Conservation (phyloP, 2,329 filamentous ascomycete species). For the Simplicillium aogashimaense region DNA sequence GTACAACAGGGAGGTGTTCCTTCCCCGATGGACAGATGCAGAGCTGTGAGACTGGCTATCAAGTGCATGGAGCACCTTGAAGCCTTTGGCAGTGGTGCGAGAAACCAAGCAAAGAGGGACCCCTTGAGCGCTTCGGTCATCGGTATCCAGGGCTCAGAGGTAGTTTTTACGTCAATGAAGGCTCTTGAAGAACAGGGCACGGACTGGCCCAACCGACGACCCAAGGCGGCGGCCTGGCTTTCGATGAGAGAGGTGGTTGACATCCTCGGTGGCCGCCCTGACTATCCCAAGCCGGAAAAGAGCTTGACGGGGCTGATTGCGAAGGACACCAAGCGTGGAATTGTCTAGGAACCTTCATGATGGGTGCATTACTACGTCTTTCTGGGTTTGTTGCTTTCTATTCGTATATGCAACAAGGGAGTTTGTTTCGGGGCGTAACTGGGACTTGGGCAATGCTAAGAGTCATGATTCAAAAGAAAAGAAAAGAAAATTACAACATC, state of each 20-base stretch:
- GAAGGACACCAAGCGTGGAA: constrained; percentile 52
- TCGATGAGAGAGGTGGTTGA: constrained; percentile 73
- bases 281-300: constrained; percentile 37
- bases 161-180: constrained; percentile 78
- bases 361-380: no score
- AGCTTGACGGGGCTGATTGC: constrained; percentile 41
- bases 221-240: constrained; percentile 79
- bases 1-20: constrained; percentile 91
- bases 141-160: constrained; percentile 80
- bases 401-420: no score
- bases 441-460: background rate
- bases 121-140: constrained; percentile 71
- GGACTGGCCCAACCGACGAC: constrained; percentile 85
- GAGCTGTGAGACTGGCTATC: constrained; percentile 84
- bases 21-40: constrained; percentile 90
- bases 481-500: no score
- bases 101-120: constrained; percentile 61
- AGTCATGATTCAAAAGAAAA: no score
- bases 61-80: constrained; percentile 92
- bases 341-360: constrained; percentile 5
- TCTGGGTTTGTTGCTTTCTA: no score
- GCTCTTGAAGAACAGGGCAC: constrained; percentile 75
- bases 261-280: constrained; percentile 65
- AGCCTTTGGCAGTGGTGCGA: constrained; percentile 55
- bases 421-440: background rate